Base-by-base conservation (phyloP, 805 yeast species). In the Kurtzmaniella cleridarum region DNA sequence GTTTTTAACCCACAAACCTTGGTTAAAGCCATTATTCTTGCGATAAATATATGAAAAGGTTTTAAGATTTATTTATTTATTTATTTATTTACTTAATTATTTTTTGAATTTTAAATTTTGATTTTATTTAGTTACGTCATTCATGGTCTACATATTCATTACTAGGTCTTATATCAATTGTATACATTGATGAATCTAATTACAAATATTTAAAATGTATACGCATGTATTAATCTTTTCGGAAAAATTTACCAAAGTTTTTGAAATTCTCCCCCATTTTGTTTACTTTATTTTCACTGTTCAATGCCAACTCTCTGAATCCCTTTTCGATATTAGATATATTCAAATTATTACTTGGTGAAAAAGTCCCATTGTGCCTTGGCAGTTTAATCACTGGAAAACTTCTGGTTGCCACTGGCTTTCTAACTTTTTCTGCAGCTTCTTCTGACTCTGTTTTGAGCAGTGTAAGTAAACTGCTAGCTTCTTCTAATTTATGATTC, bases 1-100 rank as follows among this genome's bases (percentile, higher is more conserved):
- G 82, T 69, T 47, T 76, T 75, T 16, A 91, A 56, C 0, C 98
- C 98, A 57, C 98, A 91, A 3, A 91, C 79, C 54, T 91, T 91
- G 4, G 84, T 84, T n/a, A 86, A 30, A 42, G 53, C n/a, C n/a
- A n/a, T n/a, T n/a, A n/a, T n/a, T n/a, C 10, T 10, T 30, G 23
- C 7, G 9, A 13, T 10, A 8, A 6, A 15, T 5, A 30, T 8
- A 16, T 8, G 18, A 14, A 30, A 5, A 30, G 33, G 11, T 13
- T 18, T 5, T 15, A 16, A 13, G 4, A 13, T 5, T 5, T 28
- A 9, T 5, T 5, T 28, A 5, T 5, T 28, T n/a, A 5, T 5
- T 28, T 5, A 12, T 5, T n/a, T n/a, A n/a, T n/a, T n/a, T n/a
- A n/a, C n/a, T n/a, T n/a, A n/a, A n/a, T n/a, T n/a, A n/a, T n/a